Percentiles rank a stretch among this genome's conserved stretches.
These are phyloP conservation scores for Paecilomyces niveus DNA, from an alignment of 2,329 filamentous ascomycete species.

Conservation along the genomic window DNA sequence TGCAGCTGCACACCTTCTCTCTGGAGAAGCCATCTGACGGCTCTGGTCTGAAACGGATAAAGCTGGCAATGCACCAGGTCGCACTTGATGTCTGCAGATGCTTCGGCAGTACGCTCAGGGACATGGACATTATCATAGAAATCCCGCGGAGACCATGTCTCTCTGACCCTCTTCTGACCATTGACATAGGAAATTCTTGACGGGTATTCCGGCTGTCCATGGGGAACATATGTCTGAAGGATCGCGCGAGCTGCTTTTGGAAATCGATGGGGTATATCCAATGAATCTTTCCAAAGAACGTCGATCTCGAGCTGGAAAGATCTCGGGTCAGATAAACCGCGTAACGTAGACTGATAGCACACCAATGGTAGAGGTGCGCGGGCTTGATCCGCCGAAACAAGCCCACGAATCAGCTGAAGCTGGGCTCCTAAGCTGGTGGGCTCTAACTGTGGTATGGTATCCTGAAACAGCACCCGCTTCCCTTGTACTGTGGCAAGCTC, in stretches of 20 bases:
- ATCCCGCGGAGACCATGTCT: slow-evolving; percentile 29
- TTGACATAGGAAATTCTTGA: background rate
- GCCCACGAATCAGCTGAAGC: slow-evolving; percentile 13
- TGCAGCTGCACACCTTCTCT: slow-evolving; percentile 35
- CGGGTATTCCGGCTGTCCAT: slow-evolving; percentile 10
- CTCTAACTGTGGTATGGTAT: slow-evolving; percentile 9
- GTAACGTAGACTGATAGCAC: slow-evolving; percentile 26
- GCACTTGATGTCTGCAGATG: slow-evolving; percentile 28
- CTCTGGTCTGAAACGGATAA: slow-evolving; percentile 44
- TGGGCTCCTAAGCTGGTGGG: slow-evolving; percentile 15
- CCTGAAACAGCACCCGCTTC: slow-evolving; percentile 12
- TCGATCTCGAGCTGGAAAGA: slow-evolving; percentile 22
- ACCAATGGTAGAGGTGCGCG: slow-evolving; percentile 13
- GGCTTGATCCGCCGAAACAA: slow-evolving; percentile 20
- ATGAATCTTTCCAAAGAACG: slow-evolving; percentile 29
- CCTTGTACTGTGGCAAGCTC: slow-evolving; percentile 12
- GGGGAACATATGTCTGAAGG: slow-evolving; percentile 24
- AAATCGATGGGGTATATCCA: slow-evolving; percentile 16
- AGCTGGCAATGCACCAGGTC: slow-evolving; percentile 29
- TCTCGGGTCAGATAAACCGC: slow-evolving; percentile 8
- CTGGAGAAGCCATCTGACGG: slow-evolving; percentile 39
- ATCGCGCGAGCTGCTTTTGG: slow-evolving; percentile 10
- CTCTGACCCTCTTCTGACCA: background rate
- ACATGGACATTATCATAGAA: slow-evolving; percentile 44
- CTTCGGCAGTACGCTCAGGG: slow-evolving; percentile 24